Evolutionary conservation across 2,329 filamentous ascomycete species (phyloP).

Genomic region (Aspergillus uvarum): DNA sequence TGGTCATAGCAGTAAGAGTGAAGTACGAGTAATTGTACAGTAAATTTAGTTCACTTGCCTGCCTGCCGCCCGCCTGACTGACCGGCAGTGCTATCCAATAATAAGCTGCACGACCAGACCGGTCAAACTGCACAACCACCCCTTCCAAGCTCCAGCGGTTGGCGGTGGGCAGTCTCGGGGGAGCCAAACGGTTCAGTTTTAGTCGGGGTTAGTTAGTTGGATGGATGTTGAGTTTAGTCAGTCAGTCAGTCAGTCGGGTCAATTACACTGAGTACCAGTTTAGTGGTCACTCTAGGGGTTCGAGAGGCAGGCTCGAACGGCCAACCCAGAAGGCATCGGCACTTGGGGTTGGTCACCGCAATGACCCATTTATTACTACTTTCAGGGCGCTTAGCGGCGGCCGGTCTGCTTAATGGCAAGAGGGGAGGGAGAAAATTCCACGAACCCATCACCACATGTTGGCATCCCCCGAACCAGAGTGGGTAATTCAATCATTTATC

Average conservation of each 20-base stretch:
- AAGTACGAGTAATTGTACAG: neutral
- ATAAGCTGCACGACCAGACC: conserved; percentile 5
- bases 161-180: conserved; percentile 1
- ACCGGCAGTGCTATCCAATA: conserved; percentile 4
- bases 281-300: neutral
- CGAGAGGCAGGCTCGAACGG: neutral
- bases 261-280: neutral
- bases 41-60: neutral
- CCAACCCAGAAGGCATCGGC: neutral
- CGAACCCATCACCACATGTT: neutral
- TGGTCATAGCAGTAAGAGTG: neutral
- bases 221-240: neutral
- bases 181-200: conserved; percentile 1
- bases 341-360: neutral
- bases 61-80: neutral
- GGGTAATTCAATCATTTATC: neutral
- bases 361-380: neutral
- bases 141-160: neutral
- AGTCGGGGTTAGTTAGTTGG: neutral
- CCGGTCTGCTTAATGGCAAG: neutral
- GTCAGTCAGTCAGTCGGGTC: neutral
- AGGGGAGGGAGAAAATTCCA: conserved; percentile 1
- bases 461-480: neutral
- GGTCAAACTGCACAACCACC: neutral
- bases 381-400: neutral